Evolutionary conservation across 495 filamentous ascomycete species (phyloP), one percentile per base, ranked within the genome.

Genomic region (Chaetomidium leptoderma): DNA sequence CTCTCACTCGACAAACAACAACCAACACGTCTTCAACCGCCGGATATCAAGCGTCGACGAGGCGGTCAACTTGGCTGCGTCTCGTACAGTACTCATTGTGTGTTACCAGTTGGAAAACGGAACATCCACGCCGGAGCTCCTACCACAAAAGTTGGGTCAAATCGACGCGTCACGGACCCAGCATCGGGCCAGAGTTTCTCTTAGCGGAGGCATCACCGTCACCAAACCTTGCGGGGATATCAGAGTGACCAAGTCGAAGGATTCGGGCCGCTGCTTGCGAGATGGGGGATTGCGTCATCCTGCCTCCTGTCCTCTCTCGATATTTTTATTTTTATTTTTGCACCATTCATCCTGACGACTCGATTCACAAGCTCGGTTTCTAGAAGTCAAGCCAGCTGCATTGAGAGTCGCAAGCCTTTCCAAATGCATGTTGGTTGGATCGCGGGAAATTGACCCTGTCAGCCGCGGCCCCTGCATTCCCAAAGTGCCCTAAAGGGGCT

Each of bases 401-500:
- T 17, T 49, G 30, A 10, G n/a, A n/a, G n/a, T 56, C 40, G 53
- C 29, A 45, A 37, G 13, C 37, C 17, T 53, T 37, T 35, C 51
- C 43, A 21, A 21, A 36, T 36, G 50, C 48, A 36, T 36, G 50
- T 43, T 61, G 49, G 54, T 55, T 58, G 54, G 59, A 37, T 54
- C 29, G 49, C 27, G 42, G 54, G 53, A 62, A 53, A 53, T 49
- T 45, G 42, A 36, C 42, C 46, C 24, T 53, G 35, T 50, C 59
- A 61, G 53, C 59, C 59, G 48, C 58, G 40, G 58, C 53, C 58
- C 53, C 58, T 60, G 58, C 44, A 47, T 46, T 14, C 4, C 26
- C 35, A 43, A 45, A 19, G 56, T 45, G 47, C 2, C 42, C 14
- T 11, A 36, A 57, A 48, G 47, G 32, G 39, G 53, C 36, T 52